phyloP scores from a whole-genome alignment of 1,284 basidiomycete genomes.

The Malassezia furfur region DNA sequence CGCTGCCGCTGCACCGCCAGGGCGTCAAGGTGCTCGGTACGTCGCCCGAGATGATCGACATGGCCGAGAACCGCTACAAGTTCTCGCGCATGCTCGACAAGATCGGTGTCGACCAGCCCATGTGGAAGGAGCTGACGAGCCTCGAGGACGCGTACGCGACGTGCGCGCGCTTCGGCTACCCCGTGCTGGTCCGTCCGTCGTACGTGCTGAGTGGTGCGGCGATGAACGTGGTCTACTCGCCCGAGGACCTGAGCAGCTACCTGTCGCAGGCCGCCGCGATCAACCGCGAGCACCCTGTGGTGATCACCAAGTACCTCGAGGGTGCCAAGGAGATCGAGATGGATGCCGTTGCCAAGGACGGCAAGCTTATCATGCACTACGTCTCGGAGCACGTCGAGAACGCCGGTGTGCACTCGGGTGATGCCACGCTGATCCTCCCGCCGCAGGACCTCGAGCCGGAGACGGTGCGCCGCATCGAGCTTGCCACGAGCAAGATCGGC shows the following conservation, averaged over 20 bases:
- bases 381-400: constrained; percentile 98
- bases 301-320: constrained; percentile 97
- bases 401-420: constrained; percentile 96
- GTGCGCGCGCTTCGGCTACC: constrained; percentile 57
- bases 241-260: constrained; percentile 64
- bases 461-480: constrained; percentile 73
- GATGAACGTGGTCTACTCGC: constrained; percentile 90
- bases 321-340: constrained; percentile 96
- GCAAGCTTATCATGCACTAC: constrained; percentile 83
- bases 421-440: constrained; percentile 94
- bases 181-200: constrained; percentile 50
- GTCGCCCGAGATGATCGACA: constrained; percentile 88
- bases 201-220: constrained; percentile 97
- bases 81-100: constrained; percentile 92
- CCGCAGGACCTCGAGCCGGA: constrained; percentile 70
- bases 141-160: constrained; percentile 81
- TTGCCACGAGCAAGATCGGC: constrained; percentile 92
- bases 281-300: constrained; percentile 91
- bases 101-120: constrained; percentile 91
- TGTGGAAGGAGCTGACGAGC: constrained; percentile 84
- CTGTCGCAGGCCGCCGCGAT: constrained; percentile 88
- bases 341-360: constrained; percentile 90
- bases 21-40: constrained; percentile 92
- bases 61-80: constrained; percentile 96
- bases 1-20: constrained; percentile 79